Percentiles rank a stretch among this genome's conserved stretches.
Conservation (phyloP, 1,284 basidiomycete species). For the Trametes versicolor region DNA sequence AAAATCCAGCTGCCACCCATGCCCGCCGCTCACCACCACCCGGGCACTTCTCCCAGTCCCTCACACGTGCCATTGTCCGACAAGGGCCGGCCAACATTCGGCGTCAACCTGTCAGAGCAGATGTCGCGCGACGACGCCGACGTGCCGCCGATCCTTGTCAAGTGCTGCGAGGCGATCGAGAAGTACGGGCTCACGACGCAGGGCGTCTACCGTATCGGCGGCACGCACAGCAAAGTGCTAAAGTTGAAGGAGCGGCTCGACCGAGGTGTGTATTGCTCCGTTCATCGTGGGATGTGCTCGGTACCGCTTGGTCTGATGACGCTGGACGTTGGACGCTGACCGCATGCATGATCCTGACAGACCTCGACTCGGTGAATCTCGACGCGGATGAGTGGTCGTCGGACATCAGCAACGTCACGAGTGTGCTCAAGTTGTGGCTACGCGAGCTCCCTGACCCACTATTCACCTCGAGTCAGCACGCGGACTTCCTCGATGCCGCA, state of each 20-base stretch:
- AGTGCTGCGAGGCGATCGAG: constrained; percentile 94
- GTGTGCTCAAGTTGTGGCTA: constrained; percentile 96
- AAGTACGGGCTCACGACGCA: constrained; percentile 85
- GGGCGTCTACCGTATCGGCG: constrained; percentile 95
- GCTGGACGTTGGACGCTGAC: constrained; percentile 10
- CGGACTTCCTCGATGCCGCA: constrained; percentile 94
- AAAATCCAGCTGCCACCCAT: constrained; percentile 66
- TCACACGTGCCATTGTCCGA: constrained; percentile 57
- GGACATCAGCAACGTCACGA: constrained; percentile 97
- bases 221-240: constrained; percentile 89
- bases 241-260: constrained; percentile 89
- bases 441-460: constrained; percentile 96
- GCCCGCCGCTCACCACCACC: constrained; percentile 31
- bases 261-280: constrained; percentile 62
- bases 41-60: constrained; percentile 43
- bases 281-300: background rate
- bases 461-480: constrained; percentile 86
- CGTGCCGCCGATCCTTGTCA: constrained; percentile 88
- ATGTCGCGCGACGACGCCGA: constrained; percentile 91
- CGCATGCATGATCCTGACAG: constrained; percentile 51
- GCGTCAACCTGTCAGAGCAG: constrained; percentile 92
- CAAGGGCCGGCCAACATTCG: constrained; percentile 84
- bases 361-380: constrained; percentile 86
- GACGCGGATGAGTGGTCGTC: constrained; percentile 90
- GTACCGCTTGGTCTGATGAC: constrained; percentile 4